Conservation (phyloP, 352 stramenopile species). For the Pythium rishiriense region DNA sequence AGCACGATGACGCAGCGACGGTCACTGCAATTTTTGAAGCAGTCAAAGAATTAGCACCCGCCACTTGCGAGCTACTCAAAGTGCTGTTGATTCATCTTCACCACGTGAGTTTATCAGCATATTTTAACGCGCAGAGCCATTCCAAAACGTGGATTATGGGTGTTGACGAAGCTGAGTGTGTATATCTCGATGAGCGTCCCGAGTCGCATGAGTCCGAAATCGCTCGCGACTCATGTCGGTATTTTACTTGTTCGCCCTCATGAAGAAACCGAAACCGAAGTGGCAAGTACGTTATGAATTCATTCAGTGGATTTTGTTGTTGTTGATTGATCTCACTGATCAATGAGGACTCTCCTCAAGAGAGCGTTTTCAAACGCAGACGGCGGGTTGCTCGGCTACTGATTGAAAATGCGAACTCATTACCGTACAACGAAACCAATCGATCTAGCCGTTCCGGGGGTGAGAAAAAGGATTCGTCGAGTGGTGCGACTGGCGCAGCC, state of each 20-base stretch:
- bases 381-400: constrained; percentile 46
- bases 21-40: constrained; percentile 21
- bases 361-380: constrained; percentile 33
- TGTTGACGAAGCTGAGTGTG: neutral
- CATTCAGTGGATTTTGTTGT: neutral
- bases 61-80: constrained; percentile 46
- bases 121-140: too few species aligned
- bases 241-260: constrained; percentile 43
- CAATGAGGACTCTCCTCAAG: constrained; percentile 11
- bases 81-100: constrained; percentile 51
- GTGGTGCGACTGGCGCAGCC: neutral
- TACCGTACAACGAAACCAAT: constrained; percentile 37
- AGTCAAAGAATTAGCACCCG: constrained; percentile 40
- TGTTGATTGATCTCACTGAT: neutral
- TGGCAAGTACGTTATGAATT: constrained; percentile 37
- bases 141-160: too few species aligned
- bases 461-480: neutral
- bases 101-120: constrained; percentile 34
- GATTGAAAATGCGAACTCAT: constrained; percentile 44
- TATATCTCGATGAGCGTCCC: constrained; percentile 43
- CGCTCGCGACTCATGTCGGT: constrained; percentile 42
- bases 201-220: constrained; percentile 44
- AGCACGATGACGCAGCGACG: constrained; percentile 3
- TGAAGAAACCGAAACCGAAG: constrained; percentile 29
- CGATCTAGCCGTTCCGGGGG: neutral